A percentile compares a stretch with the other conserved stretches of the same genome.
Evolutionary conservation across 345 rosid species (phyloP).

Genomic region (Hypericum perforatum): DNA sequence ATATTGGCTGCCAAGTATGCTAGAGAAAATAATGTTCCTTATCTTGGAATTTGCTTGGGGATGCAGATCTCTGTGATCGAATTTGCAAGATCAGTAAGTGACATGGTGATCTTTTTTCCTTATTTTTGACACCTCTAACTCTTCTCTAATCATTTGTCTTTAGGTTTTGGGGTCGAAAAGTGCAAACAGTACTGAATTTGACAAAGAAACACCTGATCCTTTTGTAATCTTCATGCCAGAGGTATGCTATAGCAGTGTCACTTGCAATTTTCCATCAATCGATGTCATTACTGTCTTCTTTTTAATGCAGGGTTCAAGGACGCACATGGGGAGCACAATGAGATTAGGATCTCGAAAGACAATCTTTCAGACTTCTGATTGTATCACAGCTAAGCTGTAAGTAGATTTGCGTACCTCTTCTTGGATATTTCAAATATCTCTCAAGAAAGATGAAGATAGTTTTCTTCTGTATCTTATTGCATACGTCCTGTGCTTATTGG

Average conservation of each 20-base stretch:
- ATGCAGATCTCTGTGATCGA: conserved; percentile 29
- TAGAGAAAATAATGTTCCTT: conserved; percentile 25
- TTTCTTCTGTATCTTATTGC: conserved; percentile 1
- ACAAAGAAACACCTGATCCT: conserved; percentile 19
- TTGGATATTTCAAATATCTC: background rate
- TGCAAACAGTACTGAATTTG: conserved; percentile 23
- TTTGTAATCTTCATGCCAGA: conserved; percentile 30
- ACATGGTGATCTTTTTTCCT: conserved; percentile 3
- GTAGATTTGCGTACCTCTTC: conserved; percentile 6
- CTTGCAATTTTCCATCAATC: conserved; percentile 1
- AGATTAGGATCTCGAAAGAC: conserved; percentile 28
- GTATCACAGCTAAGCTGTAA: conserved; percentile 22
- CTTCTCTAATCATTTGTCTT: conserved; percentile 13
- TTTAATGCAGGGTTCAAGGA: conserved; percentile 22
- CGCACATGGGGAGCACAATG: conserved; percentile 34
- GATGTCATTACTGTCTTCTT: background rate
- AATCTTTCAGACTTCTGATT: conserved; percentile 23
- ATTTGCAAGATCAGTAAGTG: conserved; percentile 33
- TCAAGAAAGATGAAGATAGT: conserved; percentile 4
- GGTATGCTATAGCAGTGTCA: conserved; percentile 8
- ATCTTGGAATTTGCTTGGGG: conserved; percentile 29
- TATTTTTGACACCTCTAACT: background rate
- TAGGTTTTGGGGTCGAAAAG: conserved; percentile 38
- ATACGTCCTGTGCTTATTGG: conserved; percentile 4
- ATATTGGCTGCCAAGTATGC: conserved; percentile 30